Evolutionary conservation across 495 filamentous ascomycete species (phyloP), one percentile per base, ranked within the genome.

Genomic region (Aspergillus incahuasiensis): DNA sequence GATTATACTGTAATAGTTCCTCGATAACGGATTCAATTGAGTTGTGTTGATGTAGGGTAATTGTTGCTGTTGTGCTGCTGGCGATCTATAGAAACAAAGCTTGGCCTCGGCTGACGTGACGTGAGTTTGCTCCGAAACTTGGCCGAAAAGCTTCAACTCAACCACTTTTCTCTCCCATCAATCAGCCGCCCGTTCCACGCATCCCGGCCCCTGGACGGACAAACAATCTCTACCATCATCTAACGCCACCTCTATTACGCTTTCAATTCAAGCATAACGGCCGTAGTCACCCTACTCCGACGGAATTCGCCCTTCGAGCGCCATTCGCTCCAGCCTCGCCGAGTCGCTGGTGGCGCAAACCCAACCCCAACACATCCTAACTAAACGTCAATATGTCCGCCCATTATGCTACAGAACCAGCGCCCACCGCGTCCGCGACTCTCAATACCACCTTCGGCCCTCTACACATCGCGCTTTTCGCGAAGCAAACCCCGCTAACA

Each of bases 371-470:
- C 1, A 5, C 30, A 38, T 49, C 75, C 64, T 13, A 59, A 72
- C 51, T 76, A 71, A 40, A 63, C 70, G 2, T 68, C 74, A 73
- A 46, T 59, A 97, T 97, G 92, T 90, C 89, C 34, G 71, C 88
- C 44, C 82, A 89, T 60, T 97, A 97, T 79, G 92, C 91, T 65
- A 89, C 94, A 68, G 94, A 98, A 73, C 94, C 95, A 13, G 87
- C 90, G 59, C 85, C 89, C 48, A 96, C 91, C 54, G 94, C 89
- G 28, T 95, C 92, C 60, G 89, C 88, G 44, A 82, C 96, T 60
- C 79, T 98, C 41, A 82, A 91, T 68, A 98, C 94, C 5, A 95
- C 90, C 21, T 75, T 86, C 46, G 94, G 94, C 69, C 90, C 95
- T 56, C 79, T 98, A 59, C 80, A 86, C 28, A 82, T 98, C 78